phyloP scores from a whole-genome alignment of 2,329 filamentous ascomycete genomes.

The Penicillium palitans region DNA sequence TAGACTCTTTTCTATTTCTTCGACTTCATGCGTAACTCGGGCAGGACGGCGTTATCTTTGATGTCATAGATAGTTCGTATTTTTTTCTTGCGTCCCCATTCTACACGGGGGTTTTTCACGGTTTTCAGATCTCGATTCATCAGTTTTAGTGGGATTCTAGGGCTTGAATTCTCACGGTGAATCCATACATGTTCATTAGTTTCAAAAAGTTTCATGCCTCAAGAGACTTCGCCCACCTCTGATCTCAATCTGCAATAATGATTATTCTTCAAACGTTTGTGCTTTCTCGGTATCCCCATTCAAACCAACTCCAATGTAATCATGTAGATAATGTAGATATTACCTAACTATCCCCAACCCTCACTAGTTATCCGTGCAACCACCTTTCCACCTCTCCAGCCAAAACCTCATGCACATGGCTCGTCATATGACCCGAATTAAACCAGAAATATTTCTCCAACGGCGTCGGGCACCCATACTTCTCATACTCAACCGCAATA shows the following conservation, averaged over 20 bases:
- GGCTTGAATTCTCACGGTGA: slow-evolving; percentile 14
- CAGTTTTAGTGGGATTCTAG: slow-evolving; percentile 5
- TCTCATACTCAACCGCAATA: slow-evolving; percentile 44
- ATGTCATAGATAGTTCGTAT: slow-evolving; percentile 40
- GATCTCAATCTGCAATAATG: slow-evolving; percentile 4
- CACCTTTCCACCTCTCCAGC: slow-evolving; percentile 26
- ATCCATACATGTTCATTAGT: slow-evolving; percentile 23
- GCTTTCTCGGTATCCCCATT: neutral
- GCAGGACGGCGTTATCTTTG: slow-evolving; percentile 40
- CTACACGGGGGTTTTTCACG: slow-evolving; percentile 6
- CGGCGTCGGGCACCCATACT: slow-evolving; percentile 48
- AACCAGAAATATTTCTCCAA: slow-evolving; percentile 52
- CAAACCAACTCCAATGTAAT: neutral
- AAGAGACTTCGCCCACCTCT: neutral
- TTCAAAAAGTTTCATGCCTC: slow-evolving; percentile 21
- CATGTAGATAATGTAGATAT: neutral
- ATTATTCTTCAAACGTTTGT: neutral
- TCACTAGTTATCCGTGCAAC: slow-evolving; percentile 17
- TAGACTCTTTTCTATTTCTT: slow-evolving; percentile 31
- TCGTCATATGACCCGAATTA: slow-evolving; percentile 51
- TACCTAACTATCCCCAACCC: neutral
- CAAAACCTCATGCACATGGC: slow-evolving; percentile 43
- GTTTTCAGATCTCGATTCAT: slow-evolving; percentile 5
- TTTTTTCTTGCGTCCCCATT: slow-evolving; percentile 13
- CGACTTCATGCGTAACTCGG: slow-evolving; percentile 36